Base-by-base conservation (phyloP, 2,329 filamentous ascomycete species). In the Zarea fungicola region DNA sequence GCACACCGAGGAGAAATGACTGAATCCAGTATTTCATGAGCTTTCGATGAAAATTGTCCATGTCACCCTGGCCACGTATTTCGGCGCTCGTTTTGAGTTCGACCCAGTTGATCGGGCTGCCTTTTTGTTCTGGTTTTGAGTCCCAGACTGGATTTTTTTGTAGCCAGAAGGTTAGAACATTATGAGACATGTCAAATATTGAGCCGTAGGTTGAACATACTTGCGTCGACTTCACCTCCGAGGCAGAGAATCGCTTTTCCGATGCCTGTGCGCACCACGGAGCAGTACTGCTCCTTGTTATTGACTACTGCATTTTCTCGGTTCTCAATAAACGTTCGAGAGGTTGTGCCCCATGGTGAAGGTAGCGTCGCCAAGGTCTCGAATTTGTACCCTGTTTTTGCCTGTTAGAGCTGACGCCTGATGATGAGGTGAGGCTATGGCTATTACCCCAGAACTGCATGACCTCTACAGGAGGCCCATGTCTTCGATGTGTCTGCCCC, bases 321-420 rank as follows among this genome's bases (percentile, higher is more conserved):
- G 49, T 69, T 72, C 62, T 96, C 91, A 54, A 99, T 96, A 51
- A 84, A 81, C 1, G 87, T 84, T 49, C 88, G 80, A 1, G 83
- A 72, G 0, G 81, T 85, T 49, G 85, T 79, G 47, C 78, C 83
- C 83, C 91, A 96, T 1, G 85, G 78, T 3, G 76, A 70, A 3
- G 88, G 84, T 4, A 97, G 70, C 2, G 93, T 84, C 6, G 84
- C 83, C 2, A 99, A 68, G 0, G 89, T 87, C 67, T 99, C 93
- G 60, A 99, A 99, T 64, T 99, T 99, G 72, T 99, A 99, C 29
- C 92, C n/a, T n/a, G n/a, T n/a, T n/a, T n/a, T n/a, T n/a, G n/a
- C n/a, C n/a, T n/a, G n/a, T n/a, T n/a, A n/a, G n/a, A n/a, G n/a
- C n/a, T n/a, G n/a, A n/a, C n/a, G n/a, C n/a, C n/a, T n/a, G n/a